Conservation (phyloP, 2,329 filamentous ascomycete species). For the Aspergillus texensis region DNA sequence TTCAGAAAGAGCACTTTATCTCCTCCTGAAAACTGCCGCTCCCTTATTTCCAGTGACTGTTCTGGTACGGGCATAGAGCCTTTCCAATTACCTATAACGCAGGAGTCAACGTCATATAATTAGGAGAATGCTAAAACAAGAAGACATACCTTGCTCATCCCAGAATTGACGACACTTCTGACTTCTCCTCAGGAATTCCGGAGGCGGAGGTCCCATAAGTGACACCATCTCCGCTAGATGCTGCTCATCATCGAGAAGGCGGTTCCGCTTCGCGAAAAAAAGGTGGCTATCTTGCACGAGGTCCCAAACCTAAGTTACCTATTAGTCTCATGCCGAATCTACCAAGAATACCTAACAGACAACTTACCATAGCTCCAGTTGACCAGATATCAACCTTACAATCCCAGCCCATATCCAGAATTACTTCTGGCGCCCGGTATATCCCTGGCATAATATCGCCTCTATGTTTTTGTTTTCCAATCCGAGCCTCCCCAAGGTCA, state of each 20-base stretch:
- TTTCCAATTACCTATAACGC: constrained; percentile 30
- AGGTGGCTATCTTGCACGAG: constrained; percentile 16
- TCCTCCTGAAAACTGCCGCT: constrained; percentile 26
- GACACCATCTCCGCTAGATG: constrained; percentile 28
- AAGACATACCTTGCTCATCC: constrained; percentile 19
- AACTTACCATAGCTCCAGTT: constrained; percentile 30
- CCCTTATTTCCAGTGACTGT: constrained; percentile 26
- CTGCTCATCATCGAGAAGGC: constrained; percentile 19
- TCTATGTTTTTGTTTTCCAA: constrained; percentile 17
- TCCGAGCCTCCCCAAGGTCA: constrained; percentile 32
- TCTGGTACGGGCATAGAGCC: constrained; percentile 28
- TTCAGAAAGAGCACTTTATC: constrained; percentile 30
- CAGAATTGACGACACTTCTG: constrained; percentile 16
- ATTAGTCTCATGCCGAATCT: neutral
- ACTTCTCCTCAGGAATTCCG: constrained; percentile 19
- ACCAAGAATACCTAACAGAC: rapidly evolving
- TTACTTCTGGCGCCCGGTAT: constrained; percentile 35
- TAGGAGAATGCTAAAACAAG: neutral
- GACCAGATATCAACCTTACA: constrained; percentile 36
- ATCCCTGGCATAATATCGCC: constrained; percentile 32
- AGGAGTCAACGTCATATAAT: neutral
- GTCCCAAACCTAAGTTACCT: constrained; percentile 20
- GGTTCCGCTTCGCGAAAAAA: constrained; percentile 20
- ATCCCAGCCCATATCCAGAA: constrained; percentile 35
- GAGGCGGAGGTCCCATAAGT: constrained; percentile 24